phyloP scores from a whole-genome alignment of 345 rosid genomes.

The Populus tremula region DNA sequence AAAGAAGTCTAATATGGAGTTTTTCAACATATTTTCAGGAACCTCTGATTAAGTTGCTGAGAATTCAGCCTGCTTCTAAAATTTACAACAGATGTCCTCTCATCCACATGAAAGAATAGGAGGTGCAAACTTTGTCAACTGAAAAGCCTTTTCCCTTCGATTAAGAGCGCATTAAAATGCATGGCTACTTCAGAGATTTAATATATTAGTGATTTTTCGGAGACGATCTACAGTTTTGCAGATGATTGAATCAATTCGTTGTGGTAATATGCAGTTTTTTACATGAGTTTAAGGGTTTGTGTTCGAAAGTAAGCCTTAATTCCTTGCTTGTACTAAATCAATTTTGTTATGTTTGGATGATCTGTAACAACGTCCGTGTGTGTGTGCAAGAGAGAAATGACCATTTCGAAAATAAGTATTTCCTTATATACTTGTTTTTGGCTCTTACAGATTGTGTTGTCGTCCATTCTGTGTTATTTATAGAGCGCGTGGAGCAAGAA shows the following conservation, averaged over 20 bases:
- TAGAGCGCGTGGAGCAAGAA: slow-evolving; percentile 81
- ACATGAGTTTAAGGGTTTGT: not conserved
- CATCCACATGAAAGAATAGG: not conserved
- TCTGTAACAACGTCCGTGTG: not conserved
- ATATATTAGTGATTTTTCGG: not conserved
- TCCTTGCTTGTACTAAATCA: not conserved
- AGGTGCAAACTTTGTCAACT: not conserved
- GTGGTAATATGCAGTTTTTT: not conserved
- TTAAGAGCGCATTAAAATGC: not conserved
- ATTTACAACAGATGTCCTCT: not conserved
- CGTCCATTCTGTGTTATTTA: not conserved
- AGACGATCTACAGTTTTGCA: not conserved
- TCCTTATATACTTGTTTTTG: not conserved
- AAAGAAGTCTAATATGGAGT: not conserved
- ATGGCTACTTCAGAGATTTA: not conserved
- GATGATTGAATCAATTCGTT: not conserved
- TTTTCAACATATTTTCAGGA: not conserved
- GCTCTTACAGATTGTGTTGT: not conserved
- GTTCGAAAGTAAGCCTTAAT: not conserved
- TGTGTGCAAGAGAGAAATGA: not conserved
- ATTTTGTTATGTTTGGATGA: not conserved
- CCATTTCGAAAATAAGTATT: not conserved
- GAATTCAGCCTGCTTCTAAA: not conserved
- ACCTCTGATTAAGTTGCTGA: not conserved
- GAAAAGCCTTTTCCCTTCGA: not conserved